Conservation (phyloP, 2,329 filamentous ascomycete genomes). For the Epichloe baconii region DNA sequence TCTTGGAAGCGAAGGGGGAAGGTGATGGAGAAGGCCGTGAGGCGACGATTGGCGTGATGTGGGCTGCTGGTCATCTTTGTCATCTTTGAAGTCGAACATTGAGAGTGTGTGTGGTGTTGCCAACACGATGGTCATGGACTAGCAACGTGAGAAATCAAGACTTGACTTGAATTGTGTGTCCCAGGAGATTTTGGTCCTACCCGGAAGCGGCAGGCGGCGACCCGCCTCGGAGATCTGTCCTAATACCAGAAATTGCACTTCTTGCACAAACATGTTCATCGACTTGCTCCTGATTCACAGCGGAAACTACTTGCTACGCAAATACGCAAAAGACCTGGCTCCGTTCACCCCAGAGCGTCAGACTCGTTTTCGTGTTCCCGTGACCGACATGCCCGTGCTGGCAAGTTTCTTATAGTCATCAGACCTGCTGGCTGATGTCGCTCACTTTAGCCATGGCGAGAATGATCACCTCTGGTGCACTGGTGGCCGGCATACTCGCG, state of each 20-base stretch:
- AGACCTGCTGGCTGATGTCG: not conserved
- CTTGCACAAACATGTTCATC: too few species aligned
- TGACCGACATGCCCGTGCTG: not conserved
- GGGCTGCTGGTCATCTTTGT: not conserved
- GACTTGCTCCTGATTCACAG: not conserved
- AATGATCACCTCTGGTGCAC: not conserved
- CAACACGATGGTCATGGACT: not conserved
- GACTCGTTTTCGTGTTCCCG: too few species aligned
- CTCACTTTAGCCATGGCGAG: not conserved
- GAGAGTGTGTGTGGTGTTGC: too few species aligned
- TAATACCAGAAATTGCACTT: too few species aligned
- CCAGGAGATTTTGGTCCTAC: too few species aligned
- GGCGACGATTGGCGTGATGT: not conserved
- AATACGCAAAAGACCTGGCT: too few species aligned
- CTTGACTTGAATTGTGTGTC: too few species aligned
- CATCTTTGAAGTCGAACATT: not conserved
- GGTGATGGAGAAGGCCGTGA: not conserved
- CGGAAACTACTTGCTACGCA: not conserved
- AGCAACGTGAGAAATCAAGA: not conserved
- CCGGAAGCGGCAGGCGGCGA: too few species aligned
- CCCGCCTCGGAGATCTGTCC: too few species aligned
- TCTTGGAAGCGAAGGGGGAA: conserved; percentile 1
- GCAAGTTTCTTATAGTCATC: not conserved
- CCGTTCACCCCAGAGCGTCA: too few species aligned
- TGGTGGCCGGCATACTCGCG: not conserved